Base-by-base conservation (phyloP, 768 basidiomycete genomes). In the Hygrophorus pudorinus region DNA sequence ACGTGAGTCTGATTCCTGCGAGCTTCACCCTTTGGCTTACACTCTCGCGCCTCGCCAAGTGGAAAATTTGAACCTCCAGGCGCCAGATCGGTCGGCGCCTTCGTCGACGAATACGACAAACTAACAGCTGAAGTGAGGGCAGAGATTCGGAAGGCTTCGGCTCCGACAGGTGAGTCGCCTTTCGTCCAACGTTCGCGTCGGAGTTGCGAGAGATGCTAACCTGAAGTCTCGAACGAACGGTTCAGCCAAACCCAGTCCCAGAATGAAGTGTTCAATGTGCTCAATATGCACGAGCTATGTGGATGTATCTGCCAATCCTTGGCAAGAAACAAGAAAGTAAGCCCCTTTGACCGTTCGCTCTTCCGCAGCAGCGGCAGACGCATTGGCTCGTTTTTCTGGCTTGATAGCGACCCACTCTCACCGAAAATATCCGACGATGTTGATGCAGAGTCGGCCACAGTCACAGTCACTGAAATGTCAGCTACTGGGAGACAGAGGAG, bases 11-110 rank as follows among this genome's bases (percentile, higher is more conserved):
- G 9, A 5, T 17, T 21, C 18, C 16, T 17, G 11, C 11, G 31
- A 21, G 10, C 21, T 29, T 49, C 36, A 32, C 44, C 1, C 16
- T 20, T 13, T 16, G 24, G 14, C 14, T 13, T 14, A 5, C 13
- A 13, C 8, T 4, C 27, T 5, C 10, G 30, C 16, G 21, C 39
- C 39, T 18, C 24, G 24, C 28, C 47, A 43, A 48, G 45, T 4
- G 54, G 52, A 20, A 49, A 41, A 7, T 55, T 51, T 33, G 54
- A 53, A 44, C 51, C 49, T 10, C 54, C 54, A 2, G 51, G 54
- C 4, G n/a, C 42, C 2, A 27, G 17, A 10, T 48, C 52, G 11
- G n/a, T 55, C 16, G 14, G 43, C 17, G 18, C 4, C 0, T 55
- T 21, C 32, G 24, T 44, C 5, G 10, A 9, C 2, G 42, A 28